Conservation (phyloP, 495 filamentous ascomycete genomes). For the Hypoxylon lenormandii region DNA sequence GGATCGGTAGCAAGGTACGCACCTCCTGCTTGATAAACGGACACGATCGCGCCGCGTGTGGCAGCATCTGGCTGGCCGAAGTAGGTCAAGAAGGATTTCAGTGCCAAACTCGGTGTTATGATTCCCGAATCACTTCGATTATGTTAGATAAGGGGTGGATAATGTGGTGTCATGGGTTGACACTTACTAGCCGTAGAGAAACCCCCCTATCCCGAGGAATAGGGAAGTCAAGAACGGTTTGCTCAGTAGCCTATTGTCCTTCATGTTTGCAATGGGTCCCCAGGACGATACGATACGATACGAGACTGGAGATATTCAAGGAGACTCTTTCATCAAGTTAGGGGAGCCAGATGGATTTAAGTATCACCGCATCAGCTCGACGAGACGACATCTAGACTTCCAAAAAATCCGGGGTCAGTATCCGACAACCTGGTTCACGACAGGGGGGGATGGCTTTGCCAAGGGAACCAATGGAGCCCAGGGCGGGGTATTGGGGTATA, state of each 20-base stretch:
- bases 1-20: constrained; percentile 12
- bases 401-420: constrained; percentile 19
- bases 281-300: not conserved
- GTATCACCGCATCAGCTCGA: constrained; percentile 21
- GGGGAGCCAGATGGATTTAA: constrained; percentile 27
- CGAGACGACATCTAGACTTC: constrained; percentile 12
- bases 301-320: not conserved
- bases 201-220: constrained; percentile 53
- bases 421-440: constrained; percentile 39
- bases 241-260: constrained; percentile 38
- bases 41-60: constrained; percentile 63
- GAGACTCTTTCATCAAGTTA: not conserved
- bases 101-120: constrained; percentile 60
- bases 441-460: constrained; percentile 14
- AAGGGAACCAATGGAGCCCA: constrained; percentile 3
- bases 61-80: constrained; percentile 59
- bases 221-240: constrained; percentile 52
- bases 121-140: constrained; percentile 54
- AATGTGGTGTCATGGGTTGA: not conserved
- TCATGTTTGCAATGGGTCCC: constrained; percentile 9
- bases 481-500: constrained; percentile 26
- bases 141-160: constrained; percentile 8
- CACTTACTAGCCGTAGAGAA: constrained; percentile 54
- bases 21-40: constrained; percentile 60
- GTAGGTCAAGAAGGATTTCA: constrained; percentile 57